A percentile compares a stretch with the other conserved stretches of the same genome.
phyloP scores from a whole-genome alignment of 768 basidiomycete species.

The Pisolithus tinctorius region DNA sequence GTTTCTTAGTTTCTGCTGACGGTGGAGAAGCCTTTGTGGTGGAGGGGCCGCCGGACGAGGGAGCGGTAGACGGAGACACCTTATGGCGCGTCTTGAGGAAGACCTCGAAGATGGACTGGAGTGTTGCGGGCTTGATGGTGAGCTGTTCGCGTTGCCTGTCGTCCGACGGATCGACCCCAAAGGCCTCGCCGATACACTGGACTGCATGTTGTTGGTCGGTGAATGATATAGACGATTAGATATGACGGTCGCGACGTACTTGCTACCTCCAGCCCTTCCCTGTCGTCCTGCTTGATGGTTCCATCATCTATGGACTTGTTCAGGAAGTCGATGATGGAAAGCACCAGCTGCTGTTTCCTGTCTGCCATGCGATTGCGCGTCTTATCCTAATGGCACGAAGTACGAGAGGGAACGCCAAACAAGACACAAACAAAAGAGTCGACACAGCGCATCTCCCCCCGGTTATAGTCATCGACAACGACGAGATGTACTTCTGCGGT shows the following conservation, averaged over 20 bases:
- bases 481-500: constrained; percentile 72
- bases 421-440: constrained; percentile 35
- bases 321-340: constrained; percentile 84
- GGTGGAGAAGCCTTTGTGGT: constrained; percentile 3
- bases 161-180: constrained; percentile 76
- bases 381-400: too few species aligned
- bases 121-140: constrained; percentile 69
- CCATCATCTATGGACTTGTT: constrained; percentile 81
- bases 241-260: constrained; percentile 42
- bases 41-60: neutral
- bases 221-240: neutral
- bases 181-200: constrained; percentile 96
- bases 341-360: constrained; percentile 75
- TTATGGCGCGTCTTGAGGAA: constrained; percentile 81
- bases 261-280: constrained; percentile 86
- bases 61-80: constrained; percentile 28
- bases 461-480: neutral
- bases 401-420: constrained; percentile 21
- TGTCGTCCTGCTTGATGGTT: constrained; percentile 85
- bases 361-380: constrained; percentile 49
- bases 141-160: constrained; percentile 56
- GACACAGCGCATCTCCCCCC: neutral
- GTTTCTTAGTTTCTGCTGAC: constrained; percentile 57
- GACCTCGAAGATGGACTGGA: constrained; percentile 84
- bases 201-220: constrained; percentile 37